These are phyloP conservation scores for Ogataea trehalophila DNA, from an alignment of 805 yeast genomes.

Conservation along the genomic window DNA sequence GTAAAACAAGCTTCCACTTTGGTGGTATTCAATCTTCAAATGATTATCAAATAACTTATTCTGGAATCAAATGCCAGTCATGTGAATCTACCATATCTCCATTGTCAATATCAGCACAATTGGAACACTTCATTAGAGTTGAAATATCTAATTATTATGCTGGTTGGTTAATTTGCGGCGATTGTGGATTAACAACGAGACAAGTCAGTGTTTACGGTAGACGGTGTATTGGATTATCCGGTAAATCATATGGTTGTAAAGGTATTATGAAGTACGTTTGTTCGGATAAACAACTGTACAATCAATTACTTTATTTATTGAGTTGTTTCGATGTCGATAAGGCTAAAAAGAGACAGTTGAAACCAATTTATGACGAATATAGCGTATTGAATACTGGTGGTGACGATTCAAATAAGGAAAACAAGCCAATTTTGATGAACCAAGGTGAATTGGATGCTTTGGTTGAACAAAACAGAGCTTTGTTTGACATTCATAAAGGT, in stretches of 20 bases:
- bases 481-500: constrained; percentile 47
- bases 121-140: constrained; percentile 66
- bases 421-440: constrained; percentile 23
- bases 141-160: constrained; percentile 76
- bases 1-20: constrained; percentile 57
- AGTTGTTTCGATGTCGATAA: constrained; percentile 79
- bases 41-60: constrained; percentile 54
- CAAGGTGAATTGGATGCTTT: constrained; percentile 63
- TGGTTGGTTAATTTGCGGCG: constrained; percentile 86
- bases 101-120: constrained; percentile 59
- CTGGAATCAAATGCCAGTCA: constrained; percentile 65
- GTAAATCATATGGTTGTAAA: constrained; percentile 59
- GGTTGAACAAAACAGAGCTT: constrained; percentile 70
- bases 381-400: neutral
- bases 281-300: constrained; percentile 75
- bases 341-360: constrained; percentile 53
- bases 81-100: constrained; percentile 52
- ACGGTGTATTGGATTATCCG: constrained; percentile 67
- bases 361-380: constrained; percentile 41
- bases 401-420: constrained; percentile 14
- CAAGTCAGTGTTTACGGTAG: constrained; percentile 88
- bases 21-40: constrained; percentile 70
- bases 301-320: constrained; percentile 75
- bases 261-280: constrained; percentile 80
- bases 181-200: constrained; percentile 77